Evolutionary conservation across 2,329 filamentous ascomycete species (phyloP), one percentile per base, ranked within the genome.

Genomic region (Ophiosphaerella korrae): DNA sequence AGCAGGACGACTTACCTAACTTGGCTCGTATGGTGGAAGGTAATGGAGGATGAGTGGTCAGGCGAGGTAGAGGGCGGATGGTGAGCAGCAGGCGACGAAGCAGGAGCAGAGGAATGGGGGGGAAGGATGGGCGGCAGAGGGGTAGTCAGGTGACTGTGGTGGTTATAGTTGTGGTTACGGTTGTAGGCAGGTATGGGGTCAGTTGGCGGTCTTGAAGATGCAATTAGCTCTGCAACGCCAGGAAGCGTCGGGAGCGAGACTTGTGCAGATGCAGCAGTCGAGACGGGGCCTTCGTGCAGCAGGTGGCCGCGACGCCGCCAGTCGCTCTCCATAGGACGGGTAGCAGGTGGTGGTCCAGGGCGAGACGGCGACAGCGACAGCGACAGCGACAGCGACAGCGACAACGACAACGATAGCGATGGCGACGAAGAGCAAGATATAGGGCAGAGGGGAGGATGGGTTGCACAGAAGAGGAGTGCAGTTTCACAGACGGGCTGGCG

Each of bases 161-260:
- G 7, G 26, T 11, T 16, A 45, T 29, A 2, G 50, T 53, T 48
- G 38, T 49, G 53, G n/a, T 43, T 50, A 18, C 48, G 59, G 50
- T 64, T 48, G 56, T 57, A 55, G 26, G 52, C 48, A 29, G 50
- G 41, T 16, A 40, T 18, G 23, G 55, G 50, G 48, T 47, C 52
- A 52, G 47, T 48, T 37, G 45, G 32, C 3, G 57, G 38, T n/a
- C 41, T 50, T 42, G 53, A 54, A 23, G 61, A 57, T 26, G 54
- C 59, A 35, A 62, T 60, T 50, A 64, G 54, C 51, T 64, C 62
- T 42, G 60, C 60, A 34, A 64, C 57, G 49, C 62, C 58, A 48
- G 60, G 62, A n/a, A 63, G 58, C 3, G 61, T 58, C 41, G 53
- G 26, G 26, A 48, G 49, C 39, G 55, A 34, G 42, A 50, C 26